Base-by-base conservation (phyloP, 2,329 filamentous ascomycete species). In the Celoporthe dispersa region DNA sequence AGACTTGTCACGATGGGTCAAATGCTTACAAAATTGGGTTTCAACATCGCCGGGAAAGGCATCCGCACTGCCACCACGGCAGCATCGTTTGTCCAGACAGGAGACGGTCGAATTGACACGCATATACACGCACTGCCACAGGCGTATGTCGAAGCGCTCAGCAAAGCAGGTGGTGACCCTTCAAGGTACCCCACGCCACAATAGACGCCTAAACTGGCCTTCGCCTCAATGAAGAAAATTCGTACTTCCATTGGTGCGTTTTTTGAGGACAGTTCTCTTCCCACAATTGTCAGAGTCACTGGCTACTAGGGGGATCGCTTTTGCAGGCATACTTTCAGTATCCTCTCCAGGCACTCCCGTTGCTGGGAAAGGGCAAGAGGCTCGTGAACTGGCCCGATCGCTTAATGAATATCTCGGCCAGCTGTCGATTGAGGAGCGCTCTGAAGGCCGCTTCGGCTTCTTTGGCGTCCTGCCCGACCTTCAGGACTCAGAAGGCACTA, bases 241-340 rank as follows among this genome's bases (percentile, higher is more conserved):
- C 66, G 69, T 31, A 41, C 68, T 66, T 64, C 63, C 11, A 22
- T 70, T n/a, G 68, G 53, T 66, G 62, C 37, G 22, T 16, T 7
- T 2, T 8, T 25, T 66, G 44, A n/a, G 41, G 8, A 7, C 62
- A 7, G 25, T 33, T 25, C 35, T 22, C 12, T 16, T 3, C 19
- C 3, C 14, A n/a, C 11, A 37, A n/a, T 12, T 33, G 5, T 16
- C 39, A 3, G 8, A 7, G 33, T 37, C 31, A 11, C n/a, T 25
- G 9, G 33, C 64, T 66, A 35, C 59, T 12, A 39, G 37, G 11
- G 11, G 37, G 37, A 16, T 19, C 16, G 1, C 22, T 75, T 80
- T 68, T 39, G 37, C 73, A 84, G 83, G 70, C 77, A 70, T 70
- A 31, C 28, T 70, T 1, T 70, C 69, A 4, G 33, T 70, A 22